Conservation (phyloP, 257 asterid species). For the Gardenia jasminoides region DNA sequence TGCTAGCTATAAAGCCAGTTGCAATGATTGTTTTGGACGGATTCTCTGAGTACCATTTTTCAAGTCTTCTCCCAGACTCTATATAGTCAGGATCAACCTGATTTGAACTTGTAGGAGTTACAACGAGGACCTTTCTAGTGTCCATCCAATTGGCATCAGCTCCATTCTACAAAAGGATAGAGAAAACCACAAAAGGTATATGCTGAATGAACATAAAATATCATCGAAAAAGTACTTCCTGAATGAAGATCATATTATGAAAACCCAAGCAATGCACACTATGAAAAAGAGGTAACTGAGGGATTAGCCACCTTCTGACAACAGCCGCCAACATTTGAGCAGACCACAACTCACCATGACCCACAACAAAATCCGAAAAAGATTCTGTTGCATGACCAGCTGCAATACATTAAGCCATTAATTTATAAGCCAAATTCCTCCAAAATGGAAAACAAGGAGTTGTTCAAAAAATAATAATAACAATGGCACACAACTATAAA, state of each 20-base stretch:
- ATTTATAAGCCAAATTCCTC: not conserved
- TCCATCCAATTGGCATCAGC: constrained; percentile 79
- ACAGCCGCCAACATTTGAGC: constrained; percentile 77
- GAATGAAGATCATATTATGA: constrained; percentile 5
- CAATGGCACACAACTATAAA: not conserved
- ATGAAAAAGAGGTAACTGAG: constrained; percentile 7
- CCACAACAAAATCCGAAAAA: constrained; percentile 97
- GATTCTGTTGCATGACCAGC: constrained; percentile 99
- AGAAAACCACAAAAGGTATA: constrained; percentile 16
- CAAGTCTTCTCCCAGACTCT: constrained; percentile 74
- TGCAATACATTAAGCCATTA: constrained; percentile 42
- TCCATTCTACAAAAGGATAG: constrained; percentile 61
- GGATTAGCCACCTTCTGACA: constrained; percentile 65
- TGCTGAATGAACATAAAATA: constrained; percentile 6
- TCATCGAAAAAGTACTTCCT: not conserved
- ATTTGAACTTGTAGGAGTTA: constrained; percentile 72
- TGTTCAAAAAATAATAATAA: not conserved
- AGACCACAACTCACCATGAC: constrained; percentile 98
- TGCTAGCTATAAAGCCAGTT: constrained; percentile 92
- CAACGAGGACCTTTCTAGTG: constrained; percentile 94
- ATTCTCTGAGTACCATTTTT: constrained; percentile 75
- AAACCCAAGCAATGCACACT: not conserved
- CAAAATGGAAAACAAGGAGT: not conserved
- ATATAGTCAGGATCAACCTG: constrained; percentile 94
- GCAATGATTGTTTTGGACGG: constrained; percentile 71